Evolutionary conservation across 768 basidiomycete species (phyloP), one percentile per base, ranked within the genome.

Genomic region (Lenzites betulinus): DNA sequence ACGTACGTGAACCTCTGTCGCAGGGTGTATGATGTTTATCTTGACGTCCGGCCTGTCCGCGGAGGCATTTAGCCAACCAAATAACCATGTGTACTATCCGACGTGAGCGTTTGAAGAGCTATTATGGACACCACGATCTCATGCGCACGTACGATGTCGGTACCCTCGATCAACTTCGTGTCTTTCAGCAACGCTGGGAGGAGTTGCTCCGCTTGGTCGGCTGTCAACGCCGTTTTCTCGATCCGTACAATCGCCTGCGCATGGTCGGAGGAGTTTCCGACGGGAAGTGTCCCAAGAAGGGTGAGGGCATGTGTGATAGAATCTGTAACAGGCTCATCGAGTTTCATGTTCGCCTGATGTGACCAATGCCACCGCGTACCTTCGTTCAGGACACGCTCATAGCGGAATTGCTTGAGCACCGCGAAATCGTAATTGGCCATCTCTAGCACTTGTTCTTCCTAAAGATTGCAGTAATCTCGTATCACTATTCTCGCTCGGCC

Each of bases 1-100:
- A 62, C 81, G 82, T 59, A 98, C 87, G 69, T 98, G 95, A 3
- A 87, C 84, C 8, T 94, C 90, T 0, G 93, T 98, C 1, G 93
- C 93, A 16, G 96, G 96, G 63, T 82, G 90, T 52, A 97, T 88
- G 18, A 94, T 77, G 62, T 86, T 90, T 64, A 98, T 82, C 75
- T 92, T 92, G 59, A 94, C 76, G 66, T 97, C 95, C 1, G 86
- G 81, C 2, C 69, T 67, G 42, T 74, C 77, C 64, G 58, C 39
- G 16, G 69, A 64, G n/a, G 68, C 62, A 1, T 67, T 64, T n/a
- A 91, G 69, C 87, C 89, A 93, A 2, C 81, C 93, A 59, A 89
- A 83, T 35, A 87, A 72, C 88, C 92, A 95, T 15, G 86, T 79
- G 73, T 96, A 96, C 93, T 95, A 54, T 67, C 63, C 63, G 35